Evolutionary conservation across 2,329 filamentous ascomycete species (phyloP).

Genomic region (Sporothrix brasiliensis): DNA sequence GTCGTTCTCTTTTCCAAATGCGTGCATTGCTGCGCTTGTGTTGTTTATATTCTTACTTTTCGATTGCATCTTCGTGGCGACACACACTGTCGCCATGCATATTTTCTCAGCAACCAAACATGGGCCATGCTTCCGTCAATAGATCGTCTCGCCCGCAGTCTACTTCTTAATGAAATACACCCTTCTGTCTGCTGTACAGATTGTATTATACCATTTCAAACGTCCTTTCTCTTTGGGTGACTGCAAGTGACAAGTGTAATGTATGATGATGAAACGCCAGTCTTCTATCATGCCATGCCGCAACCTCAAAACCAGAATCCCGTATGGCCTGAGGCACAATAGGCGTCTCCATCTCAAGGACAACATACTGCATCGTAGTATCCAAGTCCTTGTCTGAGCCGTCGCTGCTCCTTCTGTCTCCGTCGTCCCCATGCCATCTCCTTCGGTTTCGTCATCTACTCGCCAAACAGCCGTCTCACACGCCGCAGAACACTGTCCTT

Average conservation of each 20-base stretch:
- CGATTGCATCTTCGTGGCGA: background rate
- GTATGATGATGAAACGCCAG: background rate
- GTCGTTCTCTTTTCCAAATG: background rate
- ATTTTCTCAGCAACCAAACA: background rate
- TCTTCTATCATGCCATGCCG: background rate
- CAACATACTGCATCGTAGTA: background rate
- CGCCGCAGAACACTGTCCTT: slow-evolving; percentile 96
- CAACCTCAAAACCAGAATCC: background rate
- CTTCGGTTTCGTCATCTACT: slow-evolving; percentile 52
- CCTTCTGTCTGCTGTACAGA: slow-evolving; percentile 15
- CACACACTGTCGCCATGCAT: background rate
- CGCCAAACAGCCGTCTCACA: slow-evolving; percentile 69
- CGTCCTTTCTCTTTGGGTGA: background rate
- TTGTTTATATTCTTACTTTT: slow-evolving; percentile 2
- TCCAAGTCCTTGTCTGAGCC: background rate
- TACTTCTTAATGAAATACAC: slow-evolving; percentile 12
- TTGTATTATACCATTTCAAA: background rate
- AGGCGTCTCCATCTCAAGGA: background rate
- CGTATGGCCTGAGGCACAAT: too few species aligned
- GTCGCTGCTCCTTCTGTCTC: background rate
- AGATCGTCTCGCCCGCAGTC: background rate
- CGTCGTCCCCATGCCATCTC: background rate
- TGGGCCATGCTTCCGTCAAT: background rate
- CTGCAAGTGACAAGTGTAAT: background rate
- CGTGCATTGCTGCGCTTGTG: background rate